Conservation (phyloP, 352 stramenopile genomes). For the Globisporangium rhizosaccharum region DNA sequence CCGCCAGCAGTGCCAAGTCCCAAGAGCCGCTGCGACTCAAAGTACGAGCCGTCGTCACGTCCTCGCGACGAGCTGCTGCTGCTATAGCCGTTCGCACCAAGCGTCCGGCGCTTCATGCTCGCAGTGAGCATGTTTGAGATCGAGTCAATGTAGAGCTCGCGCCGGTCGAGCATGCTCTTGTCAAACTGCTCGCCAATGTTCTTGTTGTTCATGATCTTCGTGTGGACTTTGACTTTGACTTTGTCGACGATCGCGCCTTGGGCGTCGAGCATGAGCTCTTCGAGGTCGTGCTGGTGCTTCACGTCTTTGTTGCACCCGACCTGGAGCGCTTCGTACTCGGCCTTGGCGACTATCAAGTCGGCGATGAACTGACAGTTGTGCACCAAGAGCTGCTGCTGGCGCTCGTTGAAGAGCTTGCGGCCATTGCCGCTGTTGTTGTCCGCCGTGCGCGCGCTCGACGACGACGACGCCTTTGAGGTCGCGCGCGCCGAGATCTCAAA, state of each 20-base stretch:
- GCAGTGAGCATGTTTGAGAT: conserved; percentile 71
- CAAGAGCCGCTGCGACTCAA: conserved; percentile 46
- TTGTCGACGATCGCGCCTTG: conserved; percentile 66
- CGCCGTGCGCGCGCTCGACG: conserved; percentile 13
- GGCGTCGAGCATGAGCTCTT: conserved; percentile 63
- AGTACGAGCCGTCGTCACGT: conserved; percentile 23
- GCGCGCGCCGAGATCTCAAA: conserved; percentile 78
- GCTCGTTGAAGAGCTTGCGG: conserved; percentile 76
- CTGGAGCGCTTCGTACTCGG: conserved; percentile 74
- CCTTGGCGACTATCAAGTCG: conserved; percentile 64
- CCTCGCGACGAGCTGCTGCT: neutral
- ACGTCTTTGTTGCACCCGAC: conserved; percentile 61
- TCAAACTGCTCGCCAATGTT: conserved; percentile 87
- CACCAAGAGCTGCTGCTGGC: conserved; percentile 69
- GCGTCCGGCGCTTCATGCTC: conserved; percentile 67
- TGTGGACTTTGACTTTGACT: conserved; percentile 65
- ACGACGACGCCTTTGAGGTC: conserved; percentile 27
- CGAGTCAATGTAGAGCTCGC: conserved; percentile 78
- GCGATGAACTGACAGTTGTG: conserved; percentile 82
- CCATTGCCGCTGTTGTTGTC: conserved; percentile 42
- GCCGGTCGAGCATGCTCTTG: conserved; percentile 67
- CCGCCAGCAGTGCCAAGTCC: conserved; percentile 10
- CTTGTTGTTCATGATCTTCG: conserved; percentile 89
- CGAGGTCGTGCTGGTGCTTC: conserved; percentile 34
- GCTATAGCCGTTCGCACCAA: conserved; percentile 18